These are phyloP conservation scores for Diospyros kaki DNA, from an alignment of 148 eudicot genomes.

Conservation along the genomic window DNA sequence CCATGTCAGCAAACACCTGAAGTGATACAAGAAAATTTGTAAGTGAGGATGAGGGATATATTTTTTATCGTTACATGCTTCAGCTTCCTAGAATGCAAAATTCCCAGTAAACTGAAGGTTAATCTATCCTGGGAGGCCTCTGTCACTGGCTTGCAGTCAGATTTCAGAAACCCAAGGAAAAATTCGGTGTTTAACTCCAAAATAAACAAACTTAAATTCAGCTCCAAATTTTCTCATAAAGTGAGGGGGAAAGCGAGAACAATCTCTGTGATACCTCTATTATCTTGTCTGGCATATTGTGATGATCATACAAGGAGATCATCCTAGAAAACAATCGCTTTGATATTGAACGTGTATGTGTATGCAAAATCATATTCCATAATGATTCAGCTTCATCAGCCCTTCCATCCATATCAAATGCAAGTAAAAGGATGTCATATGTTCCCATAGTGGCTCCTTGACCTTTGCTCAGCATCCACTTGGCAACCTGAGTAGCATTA, in stretches of 20 bases:
- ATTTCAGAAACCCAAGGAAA: neutral
- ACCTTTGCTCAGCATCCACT: slow-evolving; percentile 98
- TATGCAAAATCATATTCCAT: slow-evolving; percentile 89
- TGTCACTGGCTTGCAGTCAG: neutral
- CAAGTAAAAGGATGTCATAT: slow-evolving; percentile 66
- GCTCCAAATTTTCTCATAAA: neutral
- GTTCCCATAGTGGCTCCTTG: slow-evolving; percentile 97
- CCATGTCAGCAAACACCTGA: slow-evolving; percentile 95
- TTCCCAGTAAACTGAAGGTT: neutral
- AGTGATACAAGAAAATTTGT: slow-evolving; percentile 7
- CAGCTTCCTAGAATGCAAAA: neutral
- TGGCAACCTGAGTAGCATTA: slow-evolving; percentile 53
- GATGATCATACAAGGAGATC: slow-evolving; percentile 84
- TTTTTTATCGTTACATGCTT: neutral
- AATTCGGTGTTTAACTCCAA: neutral
- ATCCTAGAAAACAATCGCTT: slow-evolving; percentile 78
- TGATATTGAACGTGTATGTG: slow-evolving; percentile 75
- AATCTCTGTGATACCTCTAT: slow-evolving; percentile 53
- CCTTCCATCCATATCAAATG: slow-evolving; percentile 70
- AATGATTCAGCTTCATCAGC: slow-evolving; percentile 81
- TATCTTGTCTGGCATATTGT: slow-evolving; percentile 51
- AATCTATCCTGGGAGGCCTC: neutral
- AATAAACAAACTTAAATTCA: neutral
- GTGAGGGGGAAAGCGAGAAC: neutral
- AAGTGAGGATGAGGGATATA: slow-evolving; percentile 10